Conservation (phyloP, 2,329 filamentous ascomycete genomes). For the Bipolaris zeicola region DNA sequence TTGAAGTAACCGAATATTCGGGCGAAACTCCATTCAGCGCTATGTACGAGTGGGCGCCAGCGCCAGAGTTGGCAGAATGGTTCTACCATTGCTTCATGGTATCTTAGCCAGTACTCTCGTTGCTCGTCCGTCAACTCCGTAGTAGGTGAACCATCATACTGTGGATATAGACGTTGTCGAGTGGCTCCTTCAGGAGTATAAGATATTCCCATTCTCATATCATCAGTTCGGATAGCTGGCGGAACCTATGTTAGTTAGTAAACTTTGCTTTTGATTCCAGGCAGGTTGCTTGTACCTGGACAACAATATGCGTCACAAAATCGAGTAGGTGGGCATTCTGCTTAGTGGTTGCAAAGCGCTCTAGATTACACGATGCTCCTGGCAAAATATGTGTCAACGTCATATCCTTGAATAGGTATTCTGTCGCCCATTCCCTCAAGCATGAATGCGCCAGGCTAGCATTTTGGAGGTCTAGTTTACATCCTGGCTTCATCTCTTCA, state of each 20-base stretch:
- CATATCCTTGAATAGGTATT: constrained; percentile 27
- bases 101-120: neutral
- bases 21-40: neutral
- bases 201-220: no score
- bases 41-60: neutral
- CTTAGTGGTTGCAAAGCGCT: constrained; percentile 10
- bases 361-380: constrained; percentile 17
- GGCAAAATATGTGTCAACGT: constrained; percentile 16
- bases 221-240: neutral
- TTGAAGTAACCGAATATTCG: neutral
- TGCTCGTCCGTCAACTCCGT: neutral
- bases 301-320: neutral
- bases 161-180: neutral
- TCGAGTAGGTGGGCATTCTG: neutral
- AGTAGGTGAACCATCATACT: neutral
- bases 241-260: neutral
- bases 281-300: neutral
- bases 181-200: neutral
- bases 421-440: constrained; percentile 22
- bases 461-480: constrained; percentile 21
- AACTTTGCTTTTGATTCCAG: neutral
- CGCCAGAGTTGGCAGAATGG: neutral
- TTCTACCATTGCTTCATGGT: neutral
- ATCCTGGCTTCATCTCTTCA: constrained; percentile 8
- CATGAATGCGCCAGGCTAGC: constrained; percentile 24